Evolutionary conservation across 148 eudicot species (phyloP).

Genomic region (Agrostemma githago): DNA sequence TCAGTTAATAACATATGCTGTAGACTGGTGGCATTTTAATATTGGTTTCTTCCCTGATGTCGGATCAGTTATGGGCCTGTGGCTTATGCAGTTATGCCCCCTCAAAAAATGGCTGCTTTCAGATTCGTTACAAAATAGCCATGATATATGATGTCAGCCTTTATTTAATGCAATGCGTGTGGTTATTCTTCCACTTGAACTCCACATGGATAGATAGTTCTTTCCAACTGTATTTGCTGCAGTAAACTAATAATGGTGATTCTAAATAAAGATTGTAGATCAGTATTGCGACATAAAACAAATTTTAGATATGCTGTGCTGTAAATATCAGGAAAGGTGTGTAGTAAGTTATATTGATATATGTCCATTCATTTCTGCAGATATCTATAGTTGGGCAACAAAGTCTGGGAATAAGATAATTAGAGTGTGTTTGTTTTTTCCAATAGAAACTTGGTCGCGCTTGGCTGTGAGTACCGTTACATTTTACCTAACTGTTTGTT

Average conservation of each 20-base stretch:
- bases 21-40: background rate
- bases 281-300: background rate
- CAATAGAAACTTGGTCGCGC: conserved; percentile 80
- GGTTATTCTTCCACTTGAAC: background rate
- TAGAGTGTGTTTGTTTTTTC: conserved; percentile 86
- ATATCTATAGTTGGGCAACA: conserved; percentile 85
- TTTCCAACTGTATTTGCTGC: background rate
- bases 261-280: background rate
- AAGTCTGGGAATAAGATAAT: conserved; percentile 65
- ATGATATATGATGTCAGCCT: background rate
- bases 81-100: background rate
- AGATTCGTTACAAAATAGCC: background rate
- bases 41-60: background rate
- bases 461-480: conserved; percentile 45
- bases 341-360: background rate
- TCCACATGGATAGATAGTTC: background rate
- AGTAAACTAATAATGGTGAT: background rate
- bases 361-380: conserved; percentile 35
- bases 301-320: background rate
- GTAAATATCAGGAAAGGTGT: background rate
- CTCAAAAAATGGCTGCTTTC: background rate
- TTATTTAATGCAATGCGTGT: background rate
- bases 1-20: background rate
- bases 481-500: background rate
- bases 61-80: background rate